These are phyloP conservation scores for Sporopachydermia lactativora DNA, from an alignment of 805 yeast species.

Conservation along the genomic window DNA sequence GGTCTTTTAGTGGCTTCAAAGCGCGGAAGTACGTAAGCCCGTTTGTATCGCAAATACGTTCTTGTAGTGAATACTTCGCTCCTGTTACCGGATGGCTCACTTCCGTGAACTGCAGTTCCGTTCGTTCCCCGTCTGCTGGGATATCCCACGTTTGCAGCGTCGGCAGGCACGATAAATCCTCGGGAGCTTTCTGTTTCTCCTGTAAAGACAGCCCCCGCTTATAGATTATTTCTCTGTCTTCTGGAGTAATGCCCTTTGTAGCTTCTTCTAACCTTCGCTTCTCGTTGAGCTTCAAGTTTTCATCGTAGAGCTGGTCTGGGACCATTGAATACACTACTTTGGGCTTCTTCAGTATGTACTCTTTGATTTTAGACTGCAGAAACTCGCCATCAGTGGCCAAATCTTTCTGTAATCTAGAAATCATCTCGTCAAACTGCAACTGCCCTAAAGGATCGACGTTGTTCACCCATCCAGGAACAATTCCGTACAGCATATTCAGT, in stretches of 20 bases:
- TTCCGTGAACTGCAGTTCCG: neutral
- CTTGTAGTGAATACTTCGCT: conserved; percentile 24
- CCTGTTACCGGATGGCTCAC: conserved; percentile 15
- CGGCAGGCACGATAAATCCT: conserved; percentile 72
- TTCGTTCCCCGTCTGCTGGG: conserved; percentile 33
- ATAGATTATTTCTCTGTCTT: conserved; percentile 43
- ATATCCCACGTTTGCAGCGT: conserved; percentile 66
- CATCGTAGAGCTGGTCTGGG: conserved; percentile 48
- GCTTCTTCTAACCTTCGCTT: conserved; percentile 29
- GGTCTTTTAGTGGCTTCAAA: conserved; percentile 38
- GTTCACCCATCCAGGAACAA: conserved; percentile 82
- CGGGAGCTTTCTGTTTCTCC: conserved; percentile 49
- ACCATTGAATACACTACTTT: conserved; percentile 61
- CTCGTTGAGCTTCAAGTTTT: conserved; percentile 42
- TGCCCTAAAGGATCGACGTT: conserved; percentile 60
- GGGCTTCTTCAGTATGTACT: conserved; percentile 38
- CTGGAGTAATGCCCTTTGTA: conserved; percentile 30
- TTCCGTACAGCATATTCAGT: conserved; percentile 50
- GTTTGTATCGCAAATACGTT: conserved; percentile 55
- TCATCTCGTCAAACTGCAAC: conserved; percentile 48
- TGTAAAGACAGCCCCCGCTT: conserved; percentile 47
- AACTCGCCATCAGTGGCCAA: conserved; percentile 38
- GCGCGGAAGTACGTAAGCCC: conserved; percentile 71
- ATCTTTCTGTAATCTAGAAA: conserved; percentile 48
- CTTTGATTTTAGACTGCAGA: conserved; percentile 44